A percentile compares a stretch with the other conserved stretches of the same genome.
Conservation (phyloP, 164 flowering plant genomes). For the Magnolia sinica region DNA sequence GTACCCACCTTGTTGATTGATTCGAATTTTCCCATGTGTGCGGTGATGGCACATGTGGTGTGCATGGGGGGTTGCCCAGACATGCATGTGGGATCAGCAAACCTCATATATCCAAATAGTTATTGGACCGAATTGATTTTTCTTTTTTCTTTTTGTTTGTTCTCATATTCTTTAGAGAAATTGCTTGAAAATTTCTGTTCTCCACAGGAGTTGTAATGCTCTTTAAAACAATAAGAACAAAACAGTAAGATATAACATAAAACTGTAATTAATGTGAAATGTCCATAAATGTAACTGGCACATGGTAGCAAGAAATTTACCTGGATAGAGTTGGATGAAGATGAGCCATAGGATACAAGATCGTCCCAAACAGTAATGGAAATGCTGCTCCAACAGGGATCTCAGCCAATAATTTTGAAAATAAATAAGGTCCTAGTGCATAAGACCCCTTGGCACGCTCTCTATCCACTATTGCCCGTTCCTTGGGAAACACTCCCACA, state of each 20-base stretch:
- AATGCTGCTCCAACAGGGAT: conserved; percentile 92
- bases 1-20: neutral
- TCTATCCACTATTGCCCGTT: conserved; percentile 88
- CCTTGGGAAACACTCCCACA: conserved; percentile 90
- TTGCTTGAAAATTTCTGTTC: neutral
- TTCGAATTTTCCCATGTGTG: neutral
- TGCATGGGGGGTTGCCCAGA: neutral
- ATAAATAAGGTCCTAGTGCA: conserved; percentile 81
- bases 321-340: conserved; percentile 83
- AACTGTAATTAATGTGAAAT: neutral
- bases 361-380: conserved; percentile 88
- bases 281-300: neutral
- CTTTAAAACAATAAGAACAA: too few relatives aligned
- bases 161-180: neutral
- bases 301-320: conserved; percentile 27
- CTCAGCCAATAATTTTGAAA: conserved; percentile 88
- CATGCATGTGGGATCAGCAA: neutral
- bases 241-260: too few relatives aligned
- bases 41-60: neutral
- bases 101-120: neutral
- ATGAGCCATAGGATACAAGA: conserved; percentile 92
- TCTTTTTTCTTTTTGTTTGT: too few relatives aligned
- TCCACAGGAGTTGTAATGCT: neutral
- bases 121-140: neutral
- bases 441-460: conserved; percentile 93